Evolutionary conservation across 306 rosid genomes (phyloP).

Genomic region (Trichosanthes truncata): DNA sequence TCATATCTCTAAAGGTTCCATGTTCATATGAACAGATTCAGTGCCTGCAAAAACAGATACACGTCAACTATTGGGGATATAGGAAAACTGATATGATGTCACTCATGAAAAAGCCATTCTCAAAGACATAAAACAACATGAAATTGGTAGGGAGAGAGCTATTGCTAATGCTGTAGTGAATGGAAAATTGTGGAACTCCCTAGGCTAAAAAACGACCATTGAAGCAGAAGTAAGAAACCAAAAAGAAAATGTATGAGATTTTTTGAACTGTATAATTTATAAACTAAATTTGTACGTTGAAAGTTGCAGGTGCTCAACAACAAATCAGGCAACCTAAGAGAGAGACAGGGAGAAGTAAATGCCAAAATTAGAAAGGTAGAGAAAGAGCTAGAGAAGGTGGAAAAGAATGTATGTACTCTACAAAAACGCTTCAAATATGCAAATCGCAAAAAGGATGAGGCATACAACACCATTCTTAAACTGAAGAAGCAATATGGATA

Average conservation of each 20-base stretch:
- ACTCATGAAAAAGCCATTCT: neutral
- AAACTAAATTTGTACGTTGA: neutral
- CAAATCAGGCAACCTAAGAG: neutral
- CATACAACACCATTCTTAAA: neutral
- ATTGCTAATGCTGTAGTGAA: constrained; percentile 14
- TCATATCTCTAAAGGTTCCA: neutral
- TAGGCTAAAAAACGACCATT: constrained; percentile 12
- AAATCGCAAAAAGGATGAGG: constrained; percentile 1
- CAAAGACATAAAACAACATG: neutral
- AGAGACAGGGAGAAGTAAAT: neutral
- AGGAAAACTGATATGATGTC: neutral
- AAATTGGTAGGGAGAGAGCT: neutral
- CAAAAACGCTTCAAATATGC: neutral
- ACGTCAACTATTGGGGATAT: neutral
- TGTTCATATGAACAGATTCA: neutral
- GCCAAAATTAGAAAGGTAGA: neutral
- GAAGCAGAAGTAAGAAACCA: constrained; percentile 1
- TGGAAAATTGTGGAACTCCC: constrained; percentile 15
- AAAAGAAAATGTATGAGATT: neutral
- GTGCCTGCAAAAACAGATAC: neutral
- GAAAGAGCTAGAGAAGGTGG: neutral
- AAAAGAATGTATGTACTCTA: neutral
- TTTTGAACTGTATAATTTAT: neutral
- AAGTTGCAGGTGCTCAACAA: neutral
- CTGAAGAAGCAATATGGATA: constrained; percentile 4